A percentile compares a stretch with the other conserved stretches of the same genome.
These are phyloP conservation scores for Aciculosporium take DNA, from an alignment of 2,329 filamentous ascomycete species.

Conservation along the genomic window DNA sequence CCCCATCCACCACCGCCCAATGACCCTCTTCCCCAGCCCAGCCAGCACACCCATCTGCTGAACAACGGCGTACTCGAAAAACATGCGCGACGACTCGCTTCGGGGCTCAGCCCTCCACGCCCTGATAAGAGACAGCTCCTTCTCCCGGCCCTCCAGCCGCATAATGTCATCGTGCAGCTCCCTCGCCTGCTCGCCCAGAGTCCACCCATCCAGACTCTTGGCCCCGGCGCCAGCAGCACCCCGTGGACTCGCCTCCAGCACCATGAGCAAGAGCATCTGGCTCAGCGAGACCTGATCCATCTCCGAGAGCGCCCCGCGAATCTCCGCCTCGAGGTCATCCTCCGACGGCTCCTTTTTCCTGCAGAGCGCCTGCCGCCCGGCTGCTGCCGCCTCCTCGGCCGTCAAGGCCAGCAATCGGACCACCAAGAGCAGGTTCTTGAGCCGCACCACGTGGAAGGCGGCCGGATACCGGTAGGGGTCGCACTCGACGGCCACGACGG, in stretches of 20 bases:
- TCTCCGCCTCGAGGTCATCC: conserved; percentile 12
- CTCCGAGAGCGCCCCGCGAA: conserved; percentile 21
- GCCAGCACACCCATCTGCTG: conserved; percentile 33
- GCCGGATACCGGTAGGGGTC: conserved; percentile 36
- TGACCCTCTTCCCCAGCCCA: conserved; percentile 27
- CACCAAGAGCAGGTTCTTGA: conserved; percentile 37
- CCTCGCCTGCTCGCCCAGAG: conserved; percentile 27
- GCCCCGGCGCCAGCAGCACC: too few species aligned
- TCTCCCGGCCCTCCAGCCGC: conserved; percentile 29
- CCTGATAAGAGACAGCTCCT: conserved; percentile 28
- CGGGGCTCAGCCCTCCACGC: conserved; percentile 29
- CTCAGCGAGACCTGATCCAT: conserved; percentile 40
- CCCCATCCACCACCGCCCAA: conserved; percentile 25
- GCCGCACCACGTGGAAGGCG: conserved; percentile 34
- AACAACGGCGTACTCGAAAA: conserved; percentile 36
- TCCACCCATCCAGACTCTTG: conserved; percentile 30
- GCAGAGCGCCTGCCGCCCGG: conserved; percentile 13
- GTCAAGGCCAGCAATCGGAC: conserved; percentile 38
- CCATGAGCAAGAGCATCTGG: conserved; percentile 37
- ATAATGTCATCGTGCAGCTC: conserved; percentile 36
- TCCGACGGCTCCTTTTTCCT: conserved; percentile 12
- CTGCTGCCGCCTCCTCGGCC: conserved; percentile 21
- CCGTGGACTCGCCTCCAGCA: conserved; percentile 27
- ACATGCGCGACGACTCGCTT: conserved; percentile 24
- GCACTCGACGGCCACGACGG: conserved; percentile 31